These are phyloP conservation scores for Penicillium arizonense DNA, from an alignment of 495 filamentous ascomycete species.

Conservation along the genomic window DNA sequence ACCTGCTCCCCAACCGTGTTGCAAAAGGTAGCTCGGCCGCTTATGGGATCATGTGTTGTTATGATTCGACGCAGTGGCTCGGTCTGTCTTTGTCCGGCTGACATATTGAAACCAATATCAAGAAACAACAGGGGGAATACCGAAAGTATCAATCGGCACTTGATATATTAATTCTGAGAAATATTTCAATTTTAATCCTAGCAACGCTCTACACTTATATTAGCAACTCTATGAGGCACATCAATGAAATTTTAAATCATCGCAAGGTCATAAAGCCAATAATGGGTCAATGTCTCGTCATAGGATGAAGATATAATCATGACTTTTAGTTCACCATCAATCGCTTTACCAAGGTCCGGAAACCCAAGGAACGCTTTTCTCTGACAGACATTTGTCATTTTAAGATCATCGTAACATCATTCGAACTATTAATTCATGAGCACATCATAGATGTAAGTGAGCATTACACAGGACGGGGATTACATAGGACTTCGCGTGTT, in stretches of 20 bases:
- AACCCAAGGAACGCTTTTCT: slow-evolving; percentile 6
- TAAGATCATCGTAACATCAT: not conserved
- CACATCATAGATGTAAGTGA: not conserved
- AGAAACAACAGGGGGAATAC: slow-evolving; percentile 4
- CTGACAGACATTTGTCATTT: not conserved
- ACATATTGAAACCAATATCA: slow-evolving; percentile 16
- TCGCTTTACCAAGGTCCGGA: slow-evolving; percentile 11
- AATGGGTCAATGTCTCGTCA: slow-evolving; percentile 9
- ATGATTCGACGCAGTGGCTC: slow-evolving; percentile 18
- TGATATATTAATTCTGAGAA: not conserved
- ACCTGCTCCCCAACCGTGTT: slow-evolving; percentile 14
- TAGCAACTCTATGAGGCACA: slow-evolving; percentile 12
- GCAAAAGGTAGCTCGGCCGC: slow-evolving; percentile 17
- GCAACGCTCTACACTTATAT: slow-evolving; percentile 15
- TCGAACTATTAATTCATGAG: not conserved
- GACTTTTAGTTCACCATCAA: slow-evolving; percentile 8
- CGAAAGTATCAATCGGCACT: not conserved
- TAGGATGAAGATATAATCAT: slow-evolving; percentile 11
- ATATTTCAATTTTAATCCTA: not conserved
- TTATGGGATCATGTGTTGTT: slow-evolving; percentile 17
- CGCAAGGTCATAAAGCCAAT: slow-evolving; percentile 5
- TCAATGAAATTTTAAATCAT: slow-evolving; percentile 16
- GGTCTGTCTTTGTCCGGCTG: slow-evolving; percentile 15
- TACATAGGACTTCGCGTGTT: not conserved
- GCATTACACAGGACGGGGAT: not conserved